Evolutionary conservation across 306 rosid genomes (phyloP).

Genomic region (Castanopsis chinensis): DNA sequence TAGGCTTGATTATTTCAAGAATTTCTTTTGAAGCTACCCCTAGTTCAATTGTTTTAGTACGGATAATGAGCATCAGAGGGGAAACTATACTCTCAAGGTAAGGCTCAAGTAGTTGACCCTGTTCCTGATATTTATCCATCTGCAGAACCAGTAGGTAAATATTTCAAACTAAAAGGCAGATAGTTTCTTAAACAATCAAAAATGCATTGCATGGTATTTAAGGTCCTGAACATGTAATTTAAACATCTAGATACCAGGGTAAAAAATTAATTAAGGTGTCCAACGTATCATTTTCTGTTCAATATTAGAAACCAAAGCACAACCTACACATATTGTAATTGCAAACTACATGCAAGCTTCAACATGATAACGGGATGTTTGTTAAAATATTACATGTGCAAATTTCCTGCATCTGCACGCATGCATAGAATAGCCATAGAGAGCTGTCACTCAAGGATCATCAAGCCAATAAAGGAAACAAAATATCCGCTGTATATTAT

Average conservation of each 20-base stretch:
- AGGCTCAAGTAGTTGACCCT: constrained; percentile 91
- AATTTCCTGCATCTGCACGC: no score
- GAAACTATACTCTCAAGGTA: constrained; percentile 84
- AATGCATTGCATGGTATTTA: not conserved
- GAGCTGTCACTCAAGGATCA: no score
- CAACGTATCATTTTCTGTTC: not conserved
- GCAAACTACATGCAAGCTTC: not conserved
- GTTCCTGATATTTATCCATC: constrained; percentile 98
- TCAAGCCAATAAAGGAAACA: no score
- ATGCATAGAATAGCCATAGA: no score
- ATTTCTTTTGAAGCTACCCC: constrained; percentile 59
- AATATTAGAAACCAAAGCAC: not conserved
- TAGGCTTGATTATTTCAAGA: constrained; percentile 73
- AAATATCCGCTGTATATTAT: no score
- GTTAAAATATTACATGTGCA: no score
- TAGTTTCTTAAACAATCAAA: not conserved
- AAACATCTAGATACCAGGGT: not conserved
- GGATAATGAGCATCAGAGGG: constrained; percentile 74
- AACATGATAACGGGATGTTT: not conserved
- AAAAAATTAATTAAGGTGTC: not conserved
- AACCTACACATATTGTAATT: not conserved
- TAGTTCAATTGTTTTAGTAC: constrained; percentile 61
- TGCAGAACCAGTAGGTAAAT: constrained; percentile 29
- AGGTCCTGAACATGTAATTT: not conserved
- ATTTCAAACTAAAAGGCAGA: not conserved